Base-by-base conservation (phyloP, 2,329 filamentous ascomycete species). In the Capronia americana region DNA sequence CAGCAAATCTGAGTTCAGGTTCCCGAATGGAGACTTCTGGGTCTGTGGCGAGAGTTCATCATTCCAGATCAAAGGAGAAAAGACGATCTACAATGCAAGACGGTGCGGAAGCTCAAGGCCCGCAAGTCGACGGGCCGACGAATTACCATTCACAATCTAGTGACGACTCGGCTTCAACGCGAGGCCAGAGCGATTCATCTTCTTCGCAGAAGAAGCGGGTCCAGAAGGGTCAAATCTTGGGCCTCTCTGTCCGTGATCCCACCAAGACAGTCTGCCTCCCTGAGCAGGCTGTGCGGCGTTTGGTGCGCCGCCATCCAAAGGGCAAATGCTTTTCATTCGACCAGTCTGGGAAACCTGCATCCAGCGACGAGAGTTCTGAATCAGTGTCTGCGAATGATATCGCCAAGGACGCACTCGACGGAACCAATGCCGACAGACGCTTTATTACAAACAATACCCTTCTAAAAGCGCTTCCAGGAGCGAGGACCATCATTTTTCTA, bases 321-420 rank as follows among this genome's bases (percentile, higher is more conserved):
- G 84, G 84, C 0, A 79, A 79, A 57, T 76, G 84, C 88, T 78
- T 87, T 88, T 74, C 93, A 93, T 80, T 92, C 94, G 55, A 92
- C 93, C 30, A 97, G 85, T 77, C 97, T 97, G 65, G 84, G 87
- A 69, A 97, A 83, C 63, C 84, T 80, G 2, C 91, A 93, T 63
- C 95, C 93, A 72, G 90, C 87, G 73, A 93, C 88, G 44, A 98
- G 85, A 75, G 71, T 51, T 70, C 70, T n/a, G 74, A 72, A 6
- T 68, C 65, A 41, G 53, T 48, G 51, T 58, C 62, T 30, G 32
- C 57, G n/a, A 72, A 69, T 7, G 59, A 63, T 34, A 26, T 44
- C 14, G 56, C 38, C 38, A 53, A 23, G 46, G 32, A 23, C 7
- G 28, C 23, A 26, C 20, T 41, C 20, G 20, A 50, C 14, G 23